These are phyloP conservation scores for Euphorbia celastroides DNA, from an alignment of 441 rosid genomes.

Conservation along the genomic window DNA sequence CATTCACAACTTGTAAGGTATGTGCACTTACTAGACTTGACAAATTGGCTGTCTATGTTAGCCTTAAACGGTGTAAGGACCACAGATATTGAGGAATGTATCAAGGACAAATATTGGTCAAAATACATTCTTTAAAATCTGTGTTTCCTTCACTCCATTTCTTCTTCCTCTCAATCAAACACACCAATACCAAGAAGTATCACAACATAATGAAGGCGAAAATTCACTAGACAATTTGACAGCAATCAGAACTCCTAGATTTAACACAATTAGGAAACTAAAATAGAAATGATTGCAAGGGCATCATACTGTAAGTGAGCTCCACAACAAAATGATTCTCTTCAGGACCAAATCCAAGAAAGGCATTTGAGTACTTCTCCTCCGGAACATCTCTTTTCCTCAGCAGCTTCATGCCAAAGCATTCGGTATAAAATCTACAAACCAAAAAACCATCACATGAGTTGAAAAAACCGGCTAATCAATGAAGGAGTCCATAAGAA, in stretches of 20 bases:
- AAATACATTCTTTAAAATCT: neutral
- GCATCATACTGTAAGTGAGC: slow-evolving; percentile 70
- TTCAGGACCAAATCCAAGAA: slow-evolving; percentile 90
- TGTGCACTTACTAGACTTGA: slow-evolving; percentile 3
- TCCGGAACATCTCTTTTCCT: slow-evolving; percentile 72
- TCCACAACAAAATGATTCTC: slow-evolving; percentile 71
- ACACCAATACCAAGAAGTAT: neutral
- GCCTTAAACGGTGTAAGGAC: neutral
- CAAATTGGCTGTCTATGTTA: neutral
- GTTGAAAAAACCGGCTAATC: neutral
- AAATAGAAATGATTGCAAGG: neutral
- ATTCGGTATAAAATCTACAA: slow-evolving; percentile 53
- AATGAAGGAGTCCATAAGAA: neutral
- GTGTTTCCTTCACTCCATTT: neutral
- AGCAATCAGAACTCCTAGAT: neutral
- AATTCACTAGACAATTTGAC: neutral
- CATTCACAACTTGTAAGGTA: neutral
- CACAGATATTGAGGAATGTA: neutral
- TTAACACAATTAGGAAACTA: neutral
- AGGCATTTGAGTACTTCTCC: slow-evolving; percentile 92
- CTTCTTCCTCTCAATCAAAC: neutral
- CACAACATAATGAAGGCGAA: neutral
- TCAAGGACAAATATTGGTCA: neutral
- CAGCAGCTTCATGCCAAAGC: too few relatives aligned
- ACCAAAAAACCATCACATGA: neutral